Evolutionary conservation across 2,329 filamentous ascomycete species (phyloP).

Genomic region (Cyanodermella asteris): DNA sequence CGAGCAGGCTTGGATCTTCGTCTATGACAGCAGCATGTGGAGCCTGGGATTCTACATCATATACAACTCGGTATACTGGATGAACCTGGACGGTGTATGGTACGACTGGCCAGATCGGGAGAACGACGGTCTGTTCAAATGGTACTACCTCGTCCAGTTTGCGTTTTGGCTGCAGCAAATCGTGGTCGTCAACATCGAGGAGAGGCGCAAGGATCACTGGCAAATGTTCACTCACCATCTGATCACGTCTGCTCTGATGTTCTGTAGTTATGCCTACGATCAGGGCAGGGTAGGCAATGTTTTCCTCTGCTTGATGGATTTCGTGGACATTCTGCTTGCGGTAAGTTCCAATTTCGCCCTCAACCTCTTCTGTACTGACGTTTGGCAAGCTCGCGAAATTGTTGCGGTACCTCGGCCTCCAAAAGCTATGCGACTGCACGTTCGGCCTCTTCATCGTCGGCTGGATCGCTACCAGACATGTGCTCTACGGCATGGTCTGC

Average conservation of each 20-base stretch:
- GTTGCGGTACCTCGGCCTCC: constrained; percentile 69
- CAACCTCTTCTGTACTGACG: constrained; percentile 2
- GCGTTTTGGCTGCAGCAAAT: constrained; percentile 91
- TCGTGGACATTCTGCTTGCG: constrained; percentile 72
- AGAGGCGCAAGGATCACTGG: constrained; percentile 79
- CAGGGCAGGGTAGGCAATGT: constrained; percentile 73
- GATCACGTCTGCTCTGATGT: constrained; percentile 64
- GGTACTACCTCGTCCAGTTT: constrained; percentile 76
- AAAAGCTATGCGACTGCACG: constrained; percentile 52
- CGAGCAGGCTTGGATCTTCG: constrained; percentile 77
- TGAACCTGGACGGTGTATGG: constrained; percentile 63
- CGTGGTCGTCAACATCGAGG: constrained; percentile 82
- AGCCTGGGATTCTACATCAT: constrained; percentile 68
- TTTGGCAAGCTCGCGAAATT: constrained; percentile 59
- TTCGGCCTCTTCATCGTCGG: constrained; percentile 71
- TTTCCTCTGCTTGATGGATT: constrained; percentile 79
- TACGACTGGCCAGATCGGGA: constrained; percentile 63
- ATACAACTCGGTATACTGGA: constrained; percentile 53
- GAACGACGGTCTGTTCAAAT: constrained; percentile 53
- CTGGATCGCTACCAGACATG: constrained; percentile 69
- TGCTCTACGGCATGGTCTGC: constrained; percentile 57
- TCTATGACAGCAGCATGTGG: constrained; percentile 73
- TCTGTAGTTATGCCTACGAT: constrained; percentile 66
- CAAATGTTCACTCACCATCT: constrained; percentile 95
- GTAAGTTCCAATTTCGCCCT: constrained; percentile 29